A percentile compares a stretch with the other conserved stretches of the same genome.
Conservation (phyloP, 176 grass and related monocot species). For the Musa troglodytarum region DNA sequence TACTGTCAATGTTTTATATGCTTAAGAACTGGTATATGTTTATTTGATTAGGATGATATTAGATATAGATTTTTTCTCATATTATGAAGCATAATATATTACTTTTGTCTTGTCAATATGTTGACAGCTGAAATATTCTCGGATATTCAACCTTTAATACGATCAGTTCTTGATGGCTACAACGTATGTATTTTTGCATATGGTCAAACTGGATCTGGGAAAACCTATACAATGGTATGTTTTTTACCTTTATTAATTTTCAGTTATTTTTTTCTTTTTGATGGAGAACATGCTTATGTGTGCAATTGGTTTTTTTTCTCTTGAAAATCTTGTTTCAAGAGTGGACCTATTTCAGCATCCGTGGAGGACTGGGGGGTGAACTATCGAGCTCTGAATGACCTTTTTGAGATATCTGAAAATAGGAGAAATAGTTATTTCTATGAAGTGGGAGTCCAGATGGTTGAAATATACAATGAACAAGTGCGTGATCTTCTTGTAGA, state of each 20-base stretch:
- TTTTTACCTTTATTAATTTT: background rate
- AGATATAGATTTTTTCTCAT: background rate
- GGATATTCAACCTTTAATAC: conserved; percentile 20
- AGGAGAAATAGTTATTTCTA: conserved; percentile 15
- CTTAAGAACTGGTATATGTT: background rate
- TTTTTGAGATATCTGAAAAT: conserved; percentile 12
- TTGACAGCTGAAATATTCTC: conserved; percentile 4
- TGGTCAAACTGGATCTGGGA: conserved; percentile 21
- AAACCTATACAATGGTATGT: conserved; percentile 19
- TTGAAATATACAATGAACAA: conserved; percentile 26
- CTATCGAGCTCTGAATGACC: conserved; percentile 18
- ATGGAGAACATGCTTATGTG: background rate
- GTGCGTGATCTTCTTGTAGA: conserved; percentile 15
- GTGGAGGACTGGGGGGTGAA: conserved; percentile 18
- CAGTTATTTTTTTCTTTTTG: background rate
- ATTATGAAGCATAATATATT: background rate
- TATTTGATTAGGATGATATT: background rate
- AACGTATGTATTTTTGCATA: conserved; percentile 22
- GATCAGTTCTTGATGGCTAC: conserved; percentile 20
- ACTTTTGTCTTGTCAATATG: background rate
- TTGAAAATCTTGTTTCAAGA: conserved; percentile 7
- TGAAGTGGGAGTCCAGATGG: conserved; percentile 22
- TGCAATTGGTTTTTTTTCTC: background rate
- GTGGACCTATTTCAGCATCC: conserved; percentile 9
- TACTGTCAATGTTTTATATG: background rate